phyloP scores from a whole-genome alignment of 139 green algal species.

The Monoraphidium neglectum region DNA sequence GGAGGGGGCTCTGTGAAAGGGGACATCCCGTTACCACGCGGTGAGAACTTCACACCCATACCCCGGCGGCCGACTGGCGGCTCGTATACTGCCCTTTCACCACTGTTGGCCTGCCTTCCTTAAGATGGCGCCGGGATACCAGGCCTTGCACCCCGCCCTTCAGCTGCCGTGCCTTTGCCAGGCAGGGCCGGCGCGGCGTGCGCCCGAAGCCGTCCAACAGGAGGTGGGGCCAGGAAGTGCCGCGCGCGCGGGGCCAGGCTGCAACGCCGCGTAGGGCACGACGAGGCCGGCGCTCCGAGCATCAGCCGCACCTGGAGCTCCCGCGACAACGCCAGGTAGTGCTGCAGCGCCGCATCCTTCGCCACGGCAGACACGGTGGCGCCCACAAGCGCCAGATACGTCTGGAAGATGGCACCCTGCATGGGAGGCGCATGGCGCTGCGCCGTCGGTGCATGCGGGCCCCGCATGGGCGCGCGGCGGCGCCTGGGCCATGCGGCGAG shows the following conservation, averaged over 20 bases:
- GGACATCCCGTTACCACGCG: background rate
- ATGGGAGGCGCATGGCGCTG: slow-evolving; percentile 3
- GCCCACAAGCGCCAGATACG: slow-evolving; percentile 53
- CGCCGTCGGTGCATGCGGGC: no score
- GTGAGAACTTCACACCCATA: background rate
- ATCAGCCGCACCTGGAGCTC: slow-evolving; percentile 12
- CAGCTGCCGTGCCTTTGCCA: background rate
- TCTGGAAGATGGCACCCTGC: slow-evolving; percentile 38
- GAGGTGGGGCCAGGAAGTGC: background rate
- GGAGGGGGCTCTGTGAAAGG: slow-evolving; percentile 12
- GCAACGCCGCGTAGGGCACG: background rate
- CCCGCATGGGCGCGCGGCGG: background rate
- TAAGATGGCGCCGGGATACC: no score
- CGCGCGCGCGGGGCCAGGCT: no score
- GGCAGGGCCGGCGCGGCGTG: background rate
- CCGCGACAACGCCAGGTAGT: slow-evolving; percentile 41
- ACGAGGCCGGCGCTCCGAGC: background rate
- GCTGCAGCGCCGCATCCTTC: slow-evolving; percentile 47
- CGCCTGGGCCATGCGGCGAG: background rate
- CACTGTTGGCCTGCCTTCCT: no score
- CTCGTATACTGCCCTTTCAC: no score
- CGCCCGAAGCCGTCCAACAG: background rate
- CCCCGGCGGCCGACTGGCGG: no score
- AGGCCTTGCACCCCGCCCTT: background rate
- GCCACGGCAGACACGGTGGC: slow-evolving; percentile 48